Percentiles rank a stretch among this genome's conserved stretches.
phyloP scores from a whole-genome alignment of 495 filamentous ascomycete genomes.

The Hypomontagnella monticulosa region DNA sequence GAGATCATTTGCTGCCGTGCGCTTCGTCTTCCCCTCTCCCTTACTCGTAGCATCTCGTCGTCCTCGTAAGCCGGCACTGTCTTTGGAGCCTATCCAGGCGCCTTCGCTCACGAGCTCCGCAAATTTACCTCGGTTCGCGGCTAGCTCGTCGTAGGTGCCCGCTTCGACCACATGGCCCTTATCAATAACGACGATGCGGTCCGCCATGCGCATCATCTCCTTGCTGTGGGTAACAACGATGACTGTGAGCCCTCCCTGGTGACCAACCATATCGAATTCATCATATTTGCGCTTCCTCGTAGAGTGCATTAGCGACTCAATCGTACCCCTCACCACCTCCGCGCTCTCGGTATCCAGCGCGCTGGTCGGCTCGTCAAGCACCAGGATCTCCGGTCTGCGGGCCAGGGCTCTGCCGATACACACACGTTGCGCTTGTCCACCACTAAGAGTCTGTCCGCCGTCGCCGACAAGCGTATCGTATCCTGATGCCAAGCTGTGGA shows the following conservation, averaged over 20 bases:
- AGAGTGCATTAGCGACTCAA: slow-evolving; percentile 62
- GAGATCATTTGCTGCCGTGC: slow-evolving; percentile 15
- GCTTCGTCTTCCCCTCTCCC: not conserved
- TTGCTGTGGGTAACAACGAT: slow-evolving; percentile 80
- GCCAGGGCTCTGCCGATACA: slow-evolving; percentile 84
- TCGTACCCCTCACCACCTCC: slow-evolving; percentile 69
- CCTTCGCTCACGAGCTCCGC: slow-evolving; percentile 49
- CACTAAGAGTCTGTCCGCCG: slow-evolving; percentile 77
- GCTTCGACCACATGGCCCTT: slow-evolving; percentile 72
- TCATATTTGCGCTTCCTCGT: not conserved
- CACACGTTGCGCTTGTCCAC: slow-evolving; percentile 85
- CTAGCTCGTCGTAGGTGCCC: slow-evolving; percentile 68
- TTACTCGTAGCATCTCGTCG: not conserved
- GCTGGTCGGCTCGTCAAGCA: slow-evolving; percentile 90
- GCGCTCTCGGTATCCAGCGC: slow-evolving; percentile 79
- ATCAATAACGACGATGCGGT: slow-evolving; percentile 75
- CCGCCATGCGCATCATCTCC: slow-evolving; percentile 85
- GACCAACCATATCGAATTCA: no score
- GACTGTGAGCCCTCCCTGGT: slow-evolving; percentile 61
- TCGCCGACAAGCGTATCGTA: slow-evolving; percentile 83
- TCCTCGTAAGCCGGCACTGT: not conserved
- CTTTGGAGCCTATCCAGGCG: slow-evolving; percentile 37
- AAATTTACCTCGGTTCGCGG: slow-evolving; percentile 47
- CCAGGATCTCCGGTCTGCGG: slow-evolving; percentile 71
- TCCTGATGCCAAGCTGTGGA: slow-evolving; percentile 73